Conservation (phyloP, 192 early-diverging fungal species). For the Coemansia sp. region DNA sequence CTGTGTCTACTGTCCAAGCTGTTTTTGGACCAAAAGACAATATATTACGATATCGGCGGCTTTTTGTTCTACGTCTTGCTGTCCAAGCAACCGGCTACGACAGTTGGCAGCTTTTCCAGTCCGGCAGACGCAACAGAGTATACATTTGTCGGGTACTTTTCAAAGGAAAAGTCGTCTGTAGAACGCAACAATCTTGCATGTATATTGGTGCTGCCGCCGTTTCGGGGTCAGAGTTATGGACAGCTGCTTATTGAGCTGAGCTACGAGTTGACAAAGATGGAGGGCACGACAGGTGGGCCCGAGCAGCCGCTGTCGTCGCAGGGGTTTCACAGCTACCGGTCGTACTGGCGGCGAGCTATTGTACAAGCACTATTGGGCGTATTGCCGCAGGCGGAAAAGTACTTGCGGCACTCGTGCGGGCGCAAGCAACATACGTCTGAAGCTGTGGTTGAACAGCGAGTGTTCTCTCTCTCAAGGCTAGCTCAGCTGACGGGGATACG, state of each 20-base stretch:
- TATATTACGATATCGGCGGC: slow-evolving; percentile 90
- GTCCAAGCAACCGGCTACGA: slow-evolving; percentile 10
- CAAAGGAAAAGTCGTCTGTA: slow-evolving; percentile 88
- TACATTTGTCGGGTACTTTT: slow-evolving; percentile 91
- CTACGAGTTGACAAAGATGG: slow-evolving; percentile 78
- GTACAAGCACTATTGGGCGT: slow-evolving; percentile 54
- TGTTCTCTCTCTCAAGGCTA: slow-evolving; percentile 53
- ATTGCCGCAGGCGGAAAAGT: slow-evolving; percentile 26
- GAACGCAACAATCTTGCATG: slow-evolving; percentile 89
- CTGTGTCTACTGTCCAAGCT: slow-evolving; percentile 89
- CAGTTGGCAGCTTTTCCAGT: neutral
- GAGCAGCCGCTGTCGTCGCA: slow-evolving; percentile 87
- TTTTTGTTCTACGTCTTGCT: slow-evolving; percentile 93
- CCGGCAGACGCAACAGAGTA: slow-evolving; percentile 36
- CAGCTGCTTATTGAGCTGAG: slow-evolving; percentile 89
- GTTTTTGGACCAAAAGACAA: slow-evolving; percentile 95
- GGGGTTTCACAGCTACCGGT: slow-evolving; percentile 74
- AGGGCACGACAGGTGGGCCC: slow-evolving; percentile 75
- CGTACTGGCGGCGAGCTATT: slow-evolving; percentile 80
- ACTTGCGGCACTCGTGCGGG: slow-evolving; percentile 10
- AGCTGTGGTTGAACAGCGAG: slow-evolving; percentile 24
- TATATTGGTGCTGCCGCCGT: slow-evolving; percentile 84
- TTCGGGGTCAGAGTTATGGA: slow-evolving; percentile 83
- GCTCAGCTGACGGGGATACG: slow-evolving; percentile 64
- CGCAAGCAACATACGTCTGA: neutral